Conservation (phyloP, 2,329 filamentous ascomycete species). For the Parasarocladium wereldwijsianum region DNA sequence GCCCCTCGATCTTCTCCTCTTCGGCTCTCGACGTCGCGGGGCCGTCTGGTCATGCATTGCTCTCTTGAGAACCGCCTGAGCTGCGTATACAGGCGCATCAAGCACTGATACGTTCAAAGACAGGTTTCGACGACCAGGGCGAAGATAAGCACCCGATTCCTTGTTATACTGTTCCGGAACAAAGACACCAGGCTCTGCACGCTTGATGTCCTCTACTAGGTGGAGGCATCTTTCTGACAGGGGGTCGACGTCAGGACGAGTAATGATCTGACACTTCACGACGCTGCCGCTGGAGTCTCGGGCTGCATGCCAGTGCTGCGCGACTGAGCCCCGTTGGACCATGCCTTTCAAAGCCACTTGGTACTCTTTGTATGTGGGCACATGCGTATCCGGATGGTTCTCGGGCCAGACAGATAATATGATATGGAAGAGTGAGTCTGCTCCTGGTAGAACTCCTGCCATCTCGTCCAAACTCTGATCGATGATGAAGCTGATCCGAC, state of each 20-base stretch:
- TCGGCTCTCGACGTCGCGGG: conserved; percentile 7
- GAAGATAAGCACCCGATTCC: background rate
- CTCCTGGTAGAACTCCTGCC: conserved; percentile 35
- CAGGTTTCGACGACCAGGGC: conserved; percentile 20
- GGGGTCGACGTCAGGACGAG: conserved; percentile 25
- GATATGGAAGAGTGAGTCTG: conserved; percentile 32
- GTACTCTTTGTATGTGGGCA: conserved; percentile 24
- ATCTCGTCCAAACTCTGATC: conserved; percentile 15
- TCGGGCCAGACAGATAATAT: conserved; percentile 28
- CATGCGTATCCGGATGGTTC: conserved; percentile 22
- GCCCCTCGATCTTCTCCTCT: conserved; percentile 11
- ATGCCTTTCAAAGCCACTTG: conserved; percentile 23
- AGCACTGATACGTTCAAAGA: conserved; percentile 31
- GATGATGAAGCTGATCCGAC: conserved; percentile 13
- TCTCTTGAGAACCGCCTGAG: conserved; percentile 20
- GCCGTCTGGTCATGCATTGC: conserved; percentile 10
- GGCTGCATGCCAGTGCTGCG: conserved; percentile 30
- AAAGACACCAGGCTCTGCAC: conserved; percentile 23
- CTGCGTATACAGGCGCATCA: conserved; percentile 34
- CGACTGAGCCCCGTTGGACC: conserved; percentile 17
- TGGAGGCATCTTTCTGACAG: conserved; percentile 24
- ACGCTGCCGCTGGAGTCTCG: conserved; percentile 24
- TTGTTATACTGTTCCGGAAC: conserved; percentile 10
- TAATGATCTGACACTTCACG: conserved; percentile 27
- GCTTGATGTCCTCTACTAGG: conserved; percentile 32